phyloP scores from a whole-genome alignment of 2,329 filamentous ascomycete species.

The Thielaviopsis musarum region DNA sequence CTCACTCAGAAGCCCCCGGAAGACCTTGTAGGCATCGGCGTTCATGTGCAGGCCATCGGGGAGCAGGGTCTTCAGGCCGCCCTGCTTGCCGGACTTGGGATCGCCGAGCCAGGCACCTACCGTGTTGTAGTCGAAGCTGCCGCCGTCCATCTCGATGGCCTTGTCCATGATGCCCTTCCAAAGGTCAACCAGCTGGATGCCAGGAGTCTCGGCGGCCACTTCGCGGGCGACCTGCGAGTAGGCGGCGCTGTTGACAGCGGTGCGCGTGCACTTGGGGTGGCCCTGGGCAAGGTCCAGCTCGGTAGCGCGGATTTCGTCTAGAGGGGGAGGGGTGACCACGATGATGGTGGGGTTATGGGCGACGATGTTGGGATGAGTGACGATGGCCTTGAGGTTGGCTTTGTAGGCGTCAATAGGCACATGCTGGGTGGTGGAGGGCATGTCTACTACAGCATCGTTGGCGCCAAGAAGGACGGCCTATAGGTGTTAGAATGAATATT shows the following conservation, averaged over 20 bases:
- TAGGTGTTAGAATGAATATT: not conserved
- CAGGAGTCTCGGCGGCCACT: constrained; percentile 52
- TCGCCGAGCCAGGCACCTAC: constrained; percentile 32
- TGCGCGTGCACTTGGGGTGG: constrained; percentile 26
- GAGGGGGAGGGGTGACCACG: constrained; percentile 65
- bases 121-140: constrained; percentile 32
- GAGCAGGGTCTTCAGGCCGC: constrained; percentile 34
- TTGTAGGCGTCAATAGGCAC: constrained; percentile 62
- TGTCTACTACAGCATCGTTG: constrained; percentile 65
- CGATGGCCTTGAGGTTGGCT: constrained; percentile 52
- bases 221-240: constrained; percentile 44
- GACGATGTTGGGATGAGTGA: constrained; percentile 51
- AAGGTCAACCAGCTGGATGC: constrained; percentile 58
- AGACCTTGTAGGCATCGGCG: constrained; percentile 33
- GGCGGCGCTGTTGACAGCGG: constrained; percentile 32
- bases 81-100: constrained; percentile 30
- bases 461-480: constrained; percentile 72
- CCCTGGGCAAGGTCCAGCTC: constrained; percentile 30
- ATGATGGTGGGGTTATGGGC: constrained; percentile 59
- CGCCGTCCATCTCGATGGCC: constrained; percentile 36
- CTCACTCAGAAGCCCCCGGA: constrained; percentile 28
- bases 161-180: constrained; percentile 62
- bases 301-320: constrained; percentile 56
- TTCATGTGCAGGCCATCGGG: constrained; percentile 42
- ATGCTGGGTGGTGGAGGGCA: constrained; percentile 50